Evolutionary conservation across 2,329 filamentous ascomycete genomes (phyloP), one percentile per base, ranked within the genome.

Genomic region (Xylaria sp.): DNA sequence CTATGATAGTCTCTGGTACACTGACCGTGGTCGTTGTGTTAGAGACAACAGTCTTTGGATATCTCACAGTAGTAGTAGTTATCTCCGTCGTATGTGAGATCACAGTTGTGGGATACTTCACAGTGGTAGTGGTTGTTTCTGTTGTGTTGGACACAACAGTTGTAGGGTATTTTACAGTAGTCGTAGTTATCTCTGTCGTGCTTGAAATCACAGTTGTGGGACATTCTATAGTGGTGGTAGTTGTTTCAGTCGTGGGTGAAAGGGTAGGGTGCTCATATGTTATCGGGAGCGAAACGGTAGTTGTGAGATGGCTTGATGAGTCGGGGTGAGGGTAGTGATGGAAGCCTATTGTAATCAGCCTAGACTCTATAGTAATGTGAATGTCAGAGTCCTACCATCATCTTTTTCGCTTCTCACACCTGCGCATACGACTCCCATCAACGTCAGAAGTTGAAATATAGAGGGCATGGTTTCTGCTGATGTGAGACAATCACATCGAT

Each of bases 381-480:
- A 50, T 37, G 33, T 5, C 25, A 11, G 23, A 7, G 14, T 64
- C 65, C 43, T 69, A 73, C 71, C 65, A 61, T 58, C 50, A 14
- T 61, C 55, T 25, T 64, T 53, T 33, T 53, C 62, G 17, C 63
- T 63, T 11, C 56, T 67, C 21, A 57, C 70, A 17, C 63, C 40
- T 17, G 68, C 60, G n/a, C 63, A 28, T n/a, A 73, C 46, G 21
- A 75, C 47, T 25, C 64, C 69, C 7, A 71, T 14, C 14, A 66
- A 25, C n/a, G 61, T 42, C 66, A 64, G 64, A 57, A 62, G 60
- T 33, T 52, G 66, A 28, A 57, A 52, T 31, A 60, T 8, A 45
- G 63, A 61, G 57, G 70, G 61, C 71, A 72, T 74, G 28, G 17
- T 47, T 67, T 57, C 61, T 42, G 57, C 46, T 64, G 25, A 61